Base-by-base conservation (phyloP, 2,329 filamentous ascomycete genomes). In the Diaporthe ampelina region DNA sequence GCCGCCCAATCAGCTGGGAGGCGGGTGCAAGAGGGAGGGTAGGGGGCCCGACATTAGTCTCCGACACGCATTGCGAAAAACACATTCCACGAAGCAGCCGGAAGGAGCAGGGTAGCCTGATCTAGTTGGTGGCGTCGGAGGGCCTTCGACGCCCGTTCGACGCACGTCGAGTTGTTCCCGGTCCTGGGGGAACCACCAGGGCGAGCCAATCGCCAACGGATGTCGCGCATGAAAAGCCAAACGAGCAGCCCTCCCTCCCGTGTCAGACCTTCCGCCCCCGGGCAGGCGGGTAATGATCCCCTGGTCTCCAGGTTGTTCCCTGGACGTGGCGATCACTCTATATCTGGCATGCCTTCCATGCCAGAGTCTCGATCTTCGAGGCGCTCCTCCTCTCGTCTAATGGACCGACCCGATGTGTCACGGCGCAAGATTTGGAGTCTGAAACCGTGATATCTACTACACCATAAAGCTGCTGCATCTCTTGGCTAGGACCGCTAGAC, bases 221-320 rank as follows among this genome's bases (percentile, higher is more conserved):
- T 67, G 63, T 67, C 45, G 45, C 63, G 63, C 63, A 67, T 67
- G 63, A 67, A 67, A 21, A 37, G 45, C 63, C 29, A 67, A 67
- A 67, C 63, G 32, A 67, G 63, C 29, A 67, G 32, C 63, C 63
- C 63, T 52, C 63, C 63, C 37, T 67, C 63, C 63, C 63, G 21
- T 35, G 29, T 21, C 45, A 37, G 63, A 52, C 45, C 45, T 67
- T 67, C 45, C 29, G 63, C 29, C 21, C 29, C 45, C 63, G 45
- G 63, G 11, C 63, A 52, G 45, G 32, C 63, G 63, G 63, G 63
- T 52, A 52, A 67, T 52, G 45, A 67, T 37, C 32, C 63, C 32
- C 63, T 67, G 43, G 19, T 19, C 63, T 24, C 63, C 45, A 67
- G 63, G 63, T 67, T 52, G 21, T 52, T 40, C 63, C 63, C n/a